Percentiles rank a stretch among this genome's conserved stretches.
These are phyloP conservation scores for Akebia trifoliata DNA, from an alignment of 164 flowering plant species.

Conservation along the genomic window DNA sequence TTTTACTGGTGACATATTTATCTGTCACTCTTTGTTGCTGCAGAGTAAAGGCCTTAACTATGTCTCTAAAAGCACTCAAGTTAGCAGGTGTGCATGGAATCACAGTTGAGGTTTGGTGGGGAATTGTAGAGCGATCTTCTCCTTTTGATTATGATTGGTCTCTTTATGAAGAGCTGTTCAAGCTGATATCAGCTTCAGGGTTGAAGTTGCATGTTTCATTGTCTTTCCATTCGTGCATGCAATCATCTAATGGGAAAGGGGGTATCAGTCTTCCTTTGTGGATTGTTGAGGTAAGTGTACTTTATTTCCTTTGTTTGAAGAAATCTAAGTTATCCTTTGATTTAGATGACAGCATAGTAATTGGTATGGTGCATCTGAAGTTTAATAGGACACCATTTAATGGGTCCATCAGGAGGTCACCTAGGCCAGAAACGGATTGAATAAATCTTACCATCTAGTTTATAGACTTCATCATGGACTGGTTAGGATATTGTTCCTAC, in stretches of 20 bases:
- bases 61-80: constrained; percentile 59
- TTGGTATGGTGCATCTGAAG: background rate
- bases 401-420: background rate
- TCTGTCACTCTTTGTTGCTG: constrained; percentile 13
- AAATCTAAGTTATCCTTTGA: background rate
- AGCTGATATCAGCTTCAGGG: constrained; percentile 36
- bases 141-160: constrained; percentile 52
- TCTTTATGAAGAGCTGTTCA: constrained; percentile 48
- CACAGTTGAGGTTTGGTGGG: constrained; percentile 70
- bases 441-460: background rate
- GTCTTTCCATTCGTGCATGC: constrained; percentile 47
- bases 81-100: constrained; percentile 65
- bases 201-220: constrained; percentile 55
- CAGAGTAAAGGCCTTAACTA: constrained; percentile 44
- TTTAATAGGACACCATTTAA: background rate
- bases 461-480: background rate
- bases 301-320: background rate
- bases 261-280: constrained; percentile 47
- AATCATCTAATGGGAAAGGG: constrained; percentile 25
- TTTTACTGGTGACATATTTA: constrained; percentile 3
- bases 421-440: background rate
- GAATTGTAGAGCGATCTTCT: constrained; percentile 50
- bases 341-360: background rate
- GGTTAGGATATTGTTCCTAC: background rate
- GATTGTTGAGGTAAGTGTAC: constrained; percentile 37